Conservation (phyloP, 176 grass and related monocot species). For the Eragrostis nindensis region DNA sequence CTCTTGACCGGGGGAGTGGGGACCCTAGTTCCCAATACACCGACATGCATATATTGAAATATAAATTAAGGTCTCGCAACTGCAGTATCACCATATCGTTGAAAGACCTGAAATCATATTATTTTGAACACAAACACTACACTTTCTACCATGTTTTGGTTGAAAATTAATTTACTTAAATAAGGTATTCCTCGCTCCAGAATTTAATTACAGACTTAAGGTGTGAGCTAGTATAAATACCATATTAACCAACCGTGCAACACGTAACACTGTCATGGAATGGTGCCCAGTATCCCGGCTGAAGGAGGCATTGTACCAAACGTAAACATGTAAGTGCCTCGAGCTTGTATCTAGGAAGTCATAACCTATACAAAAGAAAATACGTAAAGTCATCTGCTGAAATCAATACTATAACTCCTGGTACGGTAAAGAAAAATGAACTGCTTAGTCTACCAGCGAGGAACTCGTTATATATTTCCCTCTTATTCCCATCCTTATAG, state of each 20-base stretch:
- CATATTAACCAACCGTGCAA: constrained; percentile 67
- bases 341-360: constrained; percentile 61
- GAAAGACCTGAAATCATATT: background rate
- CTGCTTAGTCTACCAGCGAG: constrained; percentile 47
- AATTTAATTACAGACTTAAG: background rate
- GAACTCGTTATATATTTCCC: constrained; percentile 48
- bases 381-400: background rate
- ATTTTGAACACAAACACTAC: too few relatives aligned
- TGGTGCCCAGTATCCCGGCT: constrained; percentile 43
- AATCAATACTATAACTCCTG: background rate
- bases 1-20: too few relatives aligned
- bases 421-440: background rate
- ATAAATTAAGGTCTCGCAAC: too few relatives aligned
- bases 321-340: constrained; percentile 29
- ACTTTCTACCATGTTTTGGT: background rate
- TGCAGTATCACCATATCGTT: too few relatives aligned
- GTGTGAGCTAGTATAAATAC: constrained; percentile 40
- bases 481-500: constrained; percentile 49
- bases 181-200: background rate
- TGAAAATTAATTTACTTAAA: background rate
- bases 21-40: too few relatives aligned
- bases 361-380: constrained; percentile 52
- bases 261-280: constrained; percentile 51
- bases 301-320: constrained; percentile 63
- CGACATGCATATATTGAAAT: too few relatives aligned